Evolutionary conservation across 257 asterid genomes (phyloP), one percentile per base, ranked within the genome.

Genomic region (Przewalskia tangutica): DNA sequence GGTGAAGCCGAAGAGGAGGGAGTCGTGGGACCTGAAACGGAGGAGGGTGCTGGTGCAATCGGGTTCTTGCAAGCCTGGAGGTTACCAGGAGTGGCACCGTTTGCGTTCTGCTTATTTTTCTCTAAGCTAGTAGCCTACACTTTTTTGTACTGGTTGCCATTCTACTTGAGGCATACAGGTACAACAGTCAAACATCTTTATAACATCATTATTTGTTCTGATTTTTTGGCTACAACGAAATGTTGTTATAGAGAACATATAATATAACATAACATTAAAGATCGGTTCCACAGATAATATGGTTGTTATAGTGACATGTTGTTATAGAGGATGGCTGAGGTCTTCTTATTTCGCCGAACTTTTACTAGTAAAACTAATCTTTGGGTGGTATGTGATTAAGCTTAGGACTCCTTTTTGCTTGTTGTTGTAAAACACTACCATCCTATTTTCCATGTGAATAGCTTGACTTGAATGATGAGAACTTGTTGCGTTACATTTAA

Each of bases 111-210:
- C 89, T 89, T 95, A 86, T 93, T 93, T 89, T 95, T 93, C 88
- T 94, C 98, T 10, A 96, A 96, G 97, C 97, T 96, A 27, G 98
- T 96, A 20, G 97, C 99, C 2, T 96, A 94, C 86, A 96, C 99
- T 3, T 96, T 96, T 85, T 73, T 96, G 85, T 96, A 96, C 85
- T 96, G 99, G 98, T 82, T 96, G 90, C 99, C 99, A 63, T 96
- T 96, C 87, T 94, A 94, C 88, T 85, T 96, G 42, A 91, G 97
- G 82, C 92, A 96, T 85, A 96, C 98, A 84, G 97, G 99, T 92
- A 90, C 42, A 3, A 90, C 42, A 3, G 5, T 38, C 5, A 38
- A 5, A 38, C 42, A 3, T 38, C 42, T 38, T 5, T 38, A 38
- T 38, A 38, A 38, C 42, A 38, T 27, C 32, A 5, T 5, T 38